Base-by-base conservation (phyloP, 495 filamentous ascomycete species). In the Parmelia sp. region DNA sequence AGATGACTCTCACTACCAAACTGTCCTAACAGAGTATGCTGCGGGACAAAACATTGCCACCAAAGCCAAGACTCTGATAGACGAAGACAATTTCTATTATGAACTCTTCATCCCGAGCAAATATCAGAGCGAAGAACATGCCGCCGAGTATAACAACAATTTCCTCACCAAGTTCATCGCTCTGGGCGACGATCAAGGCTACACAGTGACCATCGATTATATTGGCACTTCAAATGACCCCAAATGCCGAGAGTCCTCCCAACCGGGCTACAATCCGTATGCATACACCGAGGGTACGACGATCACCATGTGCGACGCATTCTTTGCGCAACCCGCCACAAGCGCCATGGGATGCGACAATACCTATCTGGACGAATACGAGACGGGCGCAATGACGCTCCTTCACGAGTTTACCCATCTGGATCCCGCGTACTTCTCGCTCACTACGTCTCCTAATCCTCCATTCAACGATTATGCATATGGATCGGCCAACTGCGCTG, bases 111-210 rank as follows among this genome's bases (percentile, higher is more conserved):
- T 47, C 21, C 44, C 44, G 10, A 47, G 44, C 44, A 23, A 9
- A 25, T 47, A 47, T n/a, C 44, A 47, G n/a, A 47, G 44, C 44
- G 44, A 25, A 25, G 44, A 23, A 23, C 44, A 47, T 47, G 44
- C 44, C 44, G 25, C 23, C 2, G 44, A 47, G 12, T 47, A 47
- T 12, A 47, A 47, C 44, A 25, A 47, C 44, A 47, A 47, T 9
- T 47, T 47, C 44, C 44, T 47, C 4, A 47, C 44, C 44, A 47
- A 47, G 44, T 47, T 47, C 44, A 47, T 47, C 44, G 44, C 44
- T 9, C 44, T 47, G 9, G 44, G 44, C 44, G 44, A 47, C 44
- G 44, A 47, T 25, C 6, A 47, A 9, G 44, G 12, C 44, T 47
- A 47, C n/a, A 47, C 44, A 1, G 44, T 47, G n/a, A 47, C 44